These are phyloP conservation scores for Rhizophagus sp. DNA, from an alignment of 192 early-diverging fungal genomes.

Conservation along the genomic window DNA sequence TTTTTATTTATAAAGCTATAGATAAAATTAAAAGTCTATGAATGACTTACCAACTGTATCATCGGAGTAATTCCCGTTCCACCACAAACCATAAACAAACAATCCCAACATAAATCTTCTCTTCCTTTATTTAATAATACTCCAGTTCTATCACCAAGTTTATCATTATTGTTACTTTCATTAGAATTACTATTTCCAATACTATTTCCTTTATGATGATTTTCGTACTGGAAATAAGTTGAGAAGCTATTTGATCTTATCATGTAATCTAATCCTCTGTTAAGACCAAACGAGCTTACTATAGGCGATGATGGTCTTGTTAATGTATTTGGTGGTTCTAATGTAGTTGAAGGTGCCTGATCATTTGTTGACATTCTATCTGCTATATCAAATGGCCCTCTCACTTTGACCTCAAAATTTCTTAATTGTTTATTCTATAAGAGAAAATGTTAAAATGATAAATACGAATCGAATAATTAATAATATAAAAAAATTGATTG, in stretches of 20 bases:
- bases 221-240: neutral
- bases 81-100: conserved; percentile 26
- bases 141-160: neutral
- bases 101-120: conserved; percentile 27
- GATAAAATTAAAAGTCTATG: neutral
- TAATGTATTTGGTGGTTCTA: neutral
- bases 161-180: neutral
- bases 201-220: neutral
- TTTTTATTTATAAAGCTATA: neutral
- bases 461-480: neutral
- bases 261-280: neutral
- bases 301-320: neutral
- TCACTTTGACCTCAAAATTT: conserved; percentile 20
- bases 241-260: neutral
- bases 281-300: neutral
- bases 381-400: conserved; percentile 30
- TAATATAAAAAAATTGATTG: neutral
- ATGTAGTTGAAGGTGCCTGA: neutral
- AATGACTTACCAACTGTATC: conserved; percentile 4
- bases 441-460: neutral
- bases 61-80: conserved; percentile 26
- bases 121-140: conserved; percentile 22
- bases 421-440: conserved; percentile 27
- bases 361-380: neutral
- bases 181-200: neutral